These are phyloP conservation scores for Quercus agrifolia DNA, from an alignment of 306 rosid genomes.

Conservation along the genomic window DNA sequence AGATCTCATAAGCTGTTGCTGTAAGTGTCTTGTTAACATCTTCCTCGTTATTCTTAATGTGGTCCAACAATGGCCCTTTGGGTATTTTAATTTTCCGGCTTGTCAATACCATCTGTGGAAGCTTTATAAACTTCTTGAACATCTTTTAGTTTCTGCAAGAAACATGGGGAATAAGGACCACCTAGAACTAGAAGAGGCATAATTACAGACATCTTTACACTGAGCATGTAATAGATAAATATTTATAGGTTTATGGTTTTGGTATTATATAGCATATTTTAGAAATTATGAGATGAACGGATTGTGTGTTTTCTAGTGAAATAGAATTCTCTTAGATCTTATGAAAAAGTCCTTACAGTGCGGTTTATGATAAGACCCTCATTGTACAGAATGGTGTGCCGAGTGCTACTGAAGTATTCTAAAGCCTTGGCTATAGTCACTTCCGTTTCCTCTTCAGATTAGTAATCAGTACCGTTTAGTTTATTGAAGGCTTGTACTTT, in stretches of 20 bases:
- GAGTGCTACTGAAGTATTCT: slow-evolving; percentile 66
- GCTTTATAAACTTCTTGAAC: slow-evolving; percentile 64
- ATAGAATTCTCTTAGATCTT: not conserved
- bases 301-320: too few relatives aligned
- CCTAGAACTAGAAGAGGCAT: not conserved
- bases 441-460: slow-evolving; percentile 67
- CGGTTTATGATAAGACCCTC: slow-evolving; percentile 70
- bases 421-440: slow-evolving; percentile 51
- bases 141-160: slow-evolving; percentile 67
- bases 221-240: not conserved
- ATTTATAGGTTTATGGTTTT: too few relatives aligned
- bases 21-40: slow-evolving; percentile 51
- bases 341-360: slow-evolving; percentile 49
- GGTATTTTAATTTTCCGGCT: slow-evolving; percentile 92
- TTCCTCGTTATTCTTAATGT: slow-evolving; percentile 51
- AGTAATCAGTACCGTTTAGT: slow-evolving; percentile 48
- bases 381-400: slow-evolving; percentile 70
- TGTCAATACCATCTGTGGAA: slow-evolving; percentile 60
- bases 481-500: slow-evolving; percentile 67
- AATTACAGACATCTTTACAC: not conserved
- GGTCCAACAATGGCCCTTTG: slow-evolving; percentile 57
- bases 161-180: slow-evolving; percentile 6
- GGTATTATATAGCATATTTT: too few relatives aligned
- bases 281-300: too few relatives aligned
- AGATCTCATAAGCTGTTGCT: slow-evolving; percentile 70